Evolutionary conservation across 2,329 filamentous ascomycete species (phyloP).

Genomic region (Botrytis elliptica): DNA sequence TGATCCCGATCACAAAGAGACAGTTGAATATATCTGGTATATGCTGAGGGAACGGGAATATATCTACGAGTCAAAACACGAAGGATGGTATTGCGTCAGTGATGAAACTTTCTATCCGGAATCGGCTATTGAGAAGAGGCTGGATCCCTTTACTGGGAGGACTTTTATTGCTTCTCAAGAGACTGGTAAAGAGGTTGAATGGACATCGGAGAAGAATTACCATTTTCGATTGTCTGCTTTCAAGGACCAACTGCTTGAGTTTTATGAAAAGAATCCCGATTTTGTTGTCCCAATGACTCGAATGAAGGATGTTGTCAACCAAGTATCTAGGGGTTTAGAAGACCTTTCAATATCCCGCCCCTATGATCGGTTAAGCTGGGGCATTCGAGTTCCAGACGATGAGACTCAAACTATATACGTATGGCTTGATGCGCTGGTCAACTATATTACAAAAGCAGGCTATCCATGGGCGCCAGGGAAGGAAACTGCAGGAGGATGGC

Average conservation of each 20-base stretch:
- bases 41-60: constrained; percentile 72
- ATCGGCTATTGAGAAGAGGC: constrained; percentile 66
- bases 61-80: constrained; percentile 82
- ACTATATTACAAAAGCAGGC: constrained; percentile 85
- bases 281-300: constrained; percentile 73
- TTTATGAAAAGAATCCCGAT: constrained; percentile 73
- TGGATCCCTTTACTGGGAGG: constrained; percentile 77
- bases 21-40: constrained; percentile 87
- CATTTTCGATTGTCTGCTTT: constrained; percentile 89
- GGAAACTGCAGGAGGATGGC: constrained; percentile 70
- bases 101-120: constrained; percentile 96
- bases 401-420: constrained; percentile 90
- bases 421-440: constrained; percentile 94
- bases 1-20: constrained; percentile 74
- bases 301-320: constrained; percentile 75
- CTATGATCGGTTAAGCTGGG: constrained; percentile 75
- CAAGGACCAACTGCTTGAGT: constrained; percentile 71
- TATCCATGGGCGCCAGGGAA: constrained; percentile 75
- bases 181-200: constrained; percentile 90
- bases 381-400: constrained; percentile 84
- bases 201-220: constrained; percentile 90
- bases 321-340: constrained; percentile 74
- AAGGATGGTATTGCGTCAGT: constrained; percentile 95
- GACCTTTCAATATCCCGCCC: constrained; percentile 91
- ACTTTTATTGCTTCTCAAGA: constrained; percentile 82